Percentiles rank a stretch among this genome's conserved stretches.
phyloP scores from a whole-genome alignment of 768 basidiomycete species.

The Russula sp. region DNA sequence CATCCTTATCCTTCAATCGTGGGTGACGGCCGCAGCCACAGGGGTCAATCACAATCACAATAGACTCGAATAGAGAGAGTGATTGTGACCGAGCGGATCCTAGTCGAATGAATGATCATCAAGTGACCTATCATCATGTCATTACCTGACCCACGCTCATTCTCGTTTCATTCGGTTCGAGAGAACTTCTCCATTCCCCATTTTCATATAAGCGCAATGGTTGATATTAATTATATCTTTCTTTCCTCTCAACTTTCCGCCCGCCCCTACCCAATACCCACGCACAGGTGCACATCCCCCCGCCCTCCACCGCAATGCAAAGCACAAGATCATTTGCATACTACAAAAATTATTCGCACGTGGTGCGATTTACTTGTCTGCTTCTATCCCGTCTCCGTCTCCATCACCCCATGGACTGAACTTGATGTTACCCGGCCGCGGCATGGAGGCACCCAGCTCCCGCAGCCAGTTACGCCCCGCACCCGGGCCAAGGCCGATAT shows the following conservation, averaged over 20 bases:
- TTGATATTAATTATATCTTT: constrained; percentile 14
- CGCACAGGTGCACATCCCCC: neutral
- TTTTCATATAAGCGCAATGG: constrained; percentile 9
- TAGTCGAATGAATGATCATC: constrained; percentile 1
- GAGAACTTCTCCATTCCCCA: neutral
- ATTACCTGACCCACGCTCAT: neutral
- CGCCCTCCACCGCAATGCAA: neutral
- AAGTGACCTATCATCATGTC: no score
- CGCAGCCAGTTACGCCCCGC: constrained; percentile 65
- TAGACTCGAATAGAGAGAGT: no score
- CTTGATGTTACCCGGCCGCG: constrained; percentile 62
- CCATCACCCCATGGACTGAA: constrained; percentile 86
- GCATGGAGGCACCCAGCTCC: constrained; percentile 41
- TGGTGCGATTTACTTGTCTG: constrained; percentile 18
- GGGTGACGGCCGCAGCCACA: neutral
- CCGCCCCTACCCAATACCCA: neutral
- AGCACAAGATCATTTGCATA: constrained; percentile 16
- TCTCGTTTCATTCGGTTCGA: neutral
- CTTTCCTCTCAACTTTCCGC: neutral
- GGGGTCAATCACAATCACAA: neutral
- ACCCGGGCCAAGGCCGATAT: constrained; percentile 24
- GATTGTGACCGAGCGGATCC: neutral
- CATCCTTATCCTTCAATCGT: no score
- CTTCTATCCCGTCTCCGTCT: constrained; percentile 37
- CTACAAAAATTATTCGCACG: constrained; percentile 15